A percentile compares a stretch with the other conserved stretches of the same genome.
phyloP scores from a whole-genome alignment of 805 yeast genomes.

The Lipomyces yamadae region DNA sequence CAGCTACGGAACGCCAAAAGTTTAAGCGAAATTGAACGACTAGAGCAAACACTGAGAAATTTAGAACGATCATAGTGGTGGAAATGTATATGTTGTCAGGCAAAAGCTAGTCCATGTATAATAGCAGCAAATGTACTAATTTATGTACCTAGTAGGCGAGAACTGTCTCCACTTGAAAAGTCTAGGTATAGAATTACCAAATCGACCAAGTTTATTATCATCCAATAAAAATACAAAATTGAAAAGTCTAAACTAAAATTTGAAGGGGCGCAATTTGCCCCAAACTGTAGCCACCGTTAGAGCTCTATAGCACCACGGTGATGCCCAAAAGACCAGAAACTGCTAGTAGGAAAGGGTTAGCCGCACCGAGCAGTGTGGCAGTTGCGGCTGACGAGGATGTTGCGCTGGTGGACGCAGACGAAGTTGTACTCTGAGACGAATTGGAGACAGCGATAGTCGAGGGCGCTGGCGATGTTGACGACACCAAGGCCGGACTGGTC shows the following conservation, averaged over 20 bases:
- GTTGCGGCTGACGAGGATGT: constrained; percentile 9
- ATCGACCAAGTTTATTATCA: too few species aligned
- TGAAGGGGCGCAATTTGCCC: too few species aligned
- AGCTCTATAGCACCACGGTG: not conserved
- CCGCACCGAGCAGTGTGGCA: not conserved
- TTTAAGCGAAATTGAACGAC: constrained; percentile 72
- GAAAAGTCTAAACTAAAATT: too few species aligned
- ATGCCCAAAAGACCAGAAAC: not conserved
- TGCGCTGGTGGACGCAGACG: not conserved
- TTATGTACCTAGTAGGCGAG: too few species aligned
- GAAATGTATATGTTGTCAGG: not conserved
- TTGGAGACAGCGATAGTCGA: constrained; percentile 2
- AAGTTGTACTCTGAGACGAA: not conserved
- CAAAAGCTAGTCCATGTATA: not conserved
- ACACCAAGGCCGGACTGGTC: constrained; percentile 16
- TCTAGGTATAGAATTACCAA: too few species aligned
- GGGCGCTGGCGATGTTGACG: constrained; percentile 11
- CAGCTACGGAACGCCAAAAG: constrained; percentile 67
- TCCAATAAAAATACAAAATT: too few species aligned
- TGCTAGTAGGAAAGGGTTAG: not conserved
- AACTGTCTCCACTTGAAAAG: too few species aligned
- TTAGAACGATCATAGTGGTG: constrained; percentile 1
- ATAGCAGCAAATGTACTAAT: not conserved
- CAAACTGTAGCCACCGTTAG: too few species aligned
- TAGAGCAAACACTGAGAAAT: constrained; percentile 52